Base-by-base conservation (phyloP, 805 yeast genomes). In the Millerozyma miso region DNA sequence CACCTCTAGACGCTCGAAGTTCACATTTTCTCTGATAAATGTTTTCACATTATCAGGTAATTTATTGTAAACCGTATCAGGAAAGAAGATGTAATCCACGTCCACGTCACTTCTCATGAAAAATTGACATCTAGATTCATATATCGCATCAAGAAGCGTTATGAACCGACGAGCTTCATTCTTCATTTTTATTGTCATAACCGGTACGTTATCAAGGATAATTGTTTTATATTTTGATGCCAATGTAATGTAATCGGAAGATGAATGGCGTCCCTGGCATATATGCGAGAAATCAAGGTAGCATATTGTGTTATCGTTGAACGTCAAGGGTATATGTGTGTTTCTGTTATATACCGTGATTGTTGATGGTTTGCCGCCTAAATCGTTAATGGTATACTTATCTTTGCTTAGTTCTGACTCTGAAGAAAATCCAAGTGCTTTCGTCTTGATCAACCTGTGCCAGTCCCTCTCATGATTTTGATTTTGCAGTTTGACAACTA, bases 161-260 rank as follows among this genome's bases (percentile, higher is more conserved):
- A 84, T 83, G 52, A 83, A 77, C 43, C 85, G 60, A 40, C 87
- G 63, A 2, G 89, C 89, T 51, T 83, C 87, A 50, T 81, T 81
- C 50, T 80, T 81, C 78, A 71, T 73, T 37, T 62, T 71, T 3
- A 76, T 55, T 1, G 79, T 74, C 60, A 84, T 59, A 4, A 76
- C 65, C 0, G 90, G 90, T 2, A 84, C 79, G 40, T 78, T 63
- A 43, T 81, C 83, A 15, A 84, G 53, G 3, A 84, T 67, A 20
- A 85, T 62, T 1, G 81, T 77, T 26, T 72, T 76, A 56, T 65
- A 84, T 17, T 68, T 65, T 0, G 87, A 77, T 0, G 88, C 83
- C 23, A 84, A 55, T 0, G 88, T 77, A 29, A 84, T 81, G 55
- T 81, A 83, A 55, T 84, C 90, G 3, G 85, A 81, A 0, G 88